Conservation (phyloP, 2,329 filamentous ascomycete genomes). For the Aurifilum marmelostoma region DNA sequence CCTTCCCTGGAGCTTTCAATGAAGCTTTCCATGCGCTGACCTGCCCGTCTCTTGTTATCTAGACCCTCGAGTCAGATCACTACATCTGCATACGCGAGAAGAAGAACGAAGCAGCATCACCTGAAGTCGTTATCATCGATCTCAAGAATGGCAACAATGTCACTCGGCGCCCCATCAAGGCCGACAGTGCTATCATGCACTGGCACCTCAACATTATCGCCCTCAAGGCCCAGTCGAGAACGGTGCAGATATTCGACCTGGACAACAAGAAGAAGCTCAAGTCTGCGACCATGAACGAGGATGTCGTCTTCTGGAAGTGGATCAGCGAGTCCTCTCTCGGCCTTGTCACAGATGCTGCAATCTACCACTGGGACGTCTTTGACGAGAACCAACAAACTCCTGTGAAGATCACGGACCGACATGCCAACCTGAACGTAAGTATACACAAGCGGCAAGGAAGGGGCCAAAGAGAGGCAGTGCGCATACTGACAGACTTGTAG, state of each 20-base stretch:
- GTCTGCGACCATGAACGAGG: conserved; percentile 93
- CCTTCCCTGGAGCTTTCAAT: conserved; percentile 5
- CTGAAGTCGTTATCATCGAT: conserved; percentile 96
- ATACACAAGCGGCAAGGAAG: not conserved
- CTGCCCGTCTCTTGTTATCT: conserved; percentile 15
- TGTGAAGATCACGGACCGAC: conserved; percentile 92
- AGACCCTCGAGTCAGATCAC: conserved; percentile 98
- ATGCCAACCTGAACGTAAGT: conserved; percentile 82
- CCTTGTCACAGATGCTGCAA: conserved; percentile 84
- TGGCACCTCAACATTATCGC: conserved; percentile 96
- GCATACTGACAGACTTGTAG: conserved; percentile 48
- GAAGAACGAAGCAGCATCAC: conserved; percentile 78
- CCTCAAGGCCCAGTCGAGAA: conserved; percentile 90
- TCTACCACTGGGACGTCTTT: conserved; percentile 98
- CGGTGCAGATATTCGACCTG: conserved; percentile 97
- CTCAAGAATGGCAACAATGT: conserved; percentile 98
- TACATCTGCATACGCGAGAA: conserved; percentile 97
- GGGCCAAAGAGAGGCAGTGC: not conserved
- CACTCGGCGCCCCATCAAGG: conserved; percentile 93
- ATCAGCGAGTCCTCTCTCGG: conserved; percentile 87
- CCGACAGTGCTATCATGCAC: conserved; percentile 99
- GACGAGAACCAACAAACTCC: conserved; percentile 78
- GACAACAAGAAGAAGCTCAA: conserved; percentile 93
- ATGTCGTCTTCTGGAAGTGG: conserved; percentile 99
- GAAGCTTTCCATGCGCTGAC: conserved; percentile 24